Base-by-base conservation (phyloP, 2,329 filamentous ascomycete genomes). In the Penicillium decumbens region DNA sequence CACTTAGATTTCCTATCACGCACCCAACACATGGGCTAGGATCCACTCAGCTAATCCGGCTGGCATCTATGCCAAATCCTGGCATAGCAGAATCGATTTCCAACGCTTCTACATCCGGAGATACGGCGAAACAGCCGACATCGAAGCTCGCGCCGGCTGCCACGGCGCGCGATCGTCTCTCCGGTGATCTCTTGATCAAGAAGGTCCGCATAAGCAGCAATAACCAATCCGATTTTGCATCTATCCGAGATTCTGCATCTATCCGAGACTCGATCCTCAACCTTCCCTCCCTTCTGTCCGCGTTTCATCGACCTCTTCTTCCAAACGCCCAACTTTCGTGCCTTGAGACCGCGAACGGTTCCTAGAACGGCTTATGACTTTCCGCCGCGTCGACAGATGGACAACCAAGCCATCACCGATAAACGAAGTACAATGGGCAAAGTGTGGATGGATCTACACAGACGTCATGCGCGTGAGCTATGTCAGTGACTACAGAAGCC, bases 361-460 rank as follows among this genome's bases (percentile, higher is more conserved):
- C 54, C 77, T 97, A 8, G 82, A 80, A 60, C 78, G 93, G 23
- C 77, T 98, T 25, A 86, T 86, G 52, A 95, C 89, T 0, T 98
- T 95, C 65, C 87, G 92, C 64, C 89, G 92, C 58, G 84, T 97
- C 41, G 93, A 89, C 45, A 82, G 87, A 66, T 98, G 92, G 92
- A 87, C 88, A n/a, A 87, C 89, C 0, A 97, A 97, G 67, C 91
- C 93, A 0, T 82, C 91, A 45, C 78, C 77, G 29, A 84, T 97
- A 60, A 89, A 83, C 65, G 92, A 97, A 71, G 84, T 96, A 6
- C 87, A 90, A 67, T 98, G 92, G 93, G 91, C 91, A 0, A 95
- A 92, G 75, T 77, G 88, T 50, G 93, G 92, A 0, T 98, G 92
- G 92, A 78, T 85, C 3, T 96, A 91, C 62, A 83, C 87, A 40